These are phyloP conservation scores for Casaregolazyma lundiana DNA, from an alignment of 1,139 yeast species.

Conservation along the genomic window DNA sequence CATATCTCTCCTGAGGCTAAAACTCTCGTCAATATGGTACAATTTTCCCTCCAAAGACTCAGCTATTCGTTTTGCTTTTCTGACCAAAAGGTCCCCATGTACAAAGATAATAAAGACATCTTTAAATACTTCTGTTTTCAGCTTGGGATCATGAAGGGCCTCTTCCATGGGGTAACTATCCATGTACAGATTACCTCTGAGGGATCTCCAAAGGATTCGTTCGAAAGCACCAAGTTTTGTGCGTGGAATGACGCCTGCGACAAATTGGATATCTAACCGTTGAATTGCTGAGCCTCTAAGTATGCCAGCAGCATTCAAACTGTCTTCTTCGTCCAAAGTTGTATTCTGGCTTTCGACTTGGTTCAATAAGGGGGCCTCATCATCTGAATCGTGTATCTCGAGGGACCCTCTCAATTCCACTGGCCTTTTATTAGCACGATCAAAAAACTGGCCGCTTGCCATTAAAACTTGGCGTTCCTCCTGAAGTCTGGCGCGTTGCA, in stretches of 20 bases:
- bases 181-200: slow-evolving; percentile 83
- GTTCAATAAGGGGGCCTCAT: slow-evolving; percentile 24
- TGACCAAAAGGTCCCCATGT: slow-evolving; percentile 72
- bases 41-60: slow-evolving; percentile 81
- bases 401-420: slow-evolving; percentile 21
- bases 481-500: slow-evolving; percentile 50
- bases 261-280: slow-evolving; percentile 47
- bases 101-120: slow-evolving; percentile 81
- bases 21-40: slow-evolving; percentile 60
- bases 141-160: slow-evolving; percentile 48
- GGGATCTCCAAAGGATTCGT: slow-evolving; percentile 86
- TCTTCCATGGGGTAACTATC: slow-evolving; percentile 65
- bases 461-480: slow-evolving; percentile 67
- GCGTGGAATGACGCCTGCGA: slow-evolving; percentile 80
- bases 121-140: slow-evolving; percentile 50
- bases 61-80: slow-evolving; percentile 68
- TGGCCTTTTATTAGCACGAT: slow-evolving; percentile 25
- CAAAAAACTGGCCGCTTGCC: slow-evolving; percentile 68
- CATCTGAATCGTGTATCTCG: slow-evolving; percentile 21
- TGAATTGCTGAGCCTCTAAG: slow-evolving; percentile 14
- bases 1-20: slow-evolving; percentile 53
- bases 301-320: not conserved
- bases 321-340: slow-evolving; percentile 13
- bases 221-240: slow-evolving; percentile 67
- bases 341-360: slow-evolving; percentile 13